A percentile compares a stretch with the other conserved stretches of the same genome.
Conservation (phyloP, 192 early-diverging fungal genomes). For the Coemansia sp. region DNA sequence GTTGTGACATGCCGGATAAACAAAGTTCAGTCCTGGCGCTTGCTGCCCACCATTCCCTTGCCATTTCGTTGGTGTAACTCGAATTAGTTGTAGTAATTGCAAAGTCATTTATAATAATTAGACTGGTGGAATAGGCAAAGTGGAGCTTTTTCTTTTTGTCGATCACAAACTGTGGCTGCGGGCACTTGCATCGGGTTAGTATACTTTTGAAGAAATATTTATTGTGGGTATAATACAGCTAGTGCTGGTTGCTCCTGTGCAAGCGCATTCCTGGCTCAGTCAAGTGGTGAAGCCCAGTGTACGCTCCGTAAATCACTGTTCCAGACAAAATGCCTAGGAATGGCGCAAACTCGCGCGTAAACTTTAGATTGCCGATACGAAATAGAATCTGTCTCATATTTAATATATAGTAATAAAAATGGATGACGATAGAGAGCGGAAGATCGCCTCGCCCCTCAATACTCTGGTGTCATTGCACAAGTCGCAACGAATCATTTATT, state of each 20-base stretch:
- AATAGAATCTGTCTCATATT: conserved; percentile 17
- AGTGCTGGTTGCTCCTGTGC: conserved; percentile 28
- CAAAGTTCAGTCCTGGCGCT: conserved; percentile 17
- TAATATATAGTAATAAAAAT: neutral
- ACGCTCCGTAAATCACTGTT: conserved; percentile 13
- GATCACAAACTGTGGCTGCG: neutral
- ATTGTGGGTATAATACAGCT: neutral
- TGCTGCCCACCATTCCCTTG: neutral
- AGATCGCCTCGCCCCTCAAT: neutral
- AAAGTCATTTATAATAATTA: neutral
- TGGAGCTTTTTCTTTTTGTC: neutral
- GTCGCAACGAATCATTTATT: neutral
- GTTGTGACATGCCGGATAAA: conserved; percentile 20
- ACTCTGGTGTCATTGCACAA: neutral
- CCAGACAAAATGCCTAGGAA: conserved; percentile 7
- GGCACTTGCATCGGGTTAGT: neutral
- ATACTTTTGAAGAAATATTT: neutral
- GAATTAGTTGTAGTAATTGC: neutral
- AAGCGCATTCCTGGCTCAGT: conserved; percentile 16
- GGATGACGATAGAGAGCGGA: neutral
- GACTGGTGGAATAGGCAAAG: neutral
- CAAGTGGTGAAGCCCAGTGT: conserved; percentile 19
- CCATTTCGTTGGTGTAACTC: neutral
- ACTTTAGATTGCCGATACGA: conserved; percentile 16
- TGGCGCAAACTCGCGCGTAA: conserved; percentile 17